Evolutionary conservation across 768 basidiomycete species (phyloP).

Genomic region (Pleurotus giganteus): DNA sequence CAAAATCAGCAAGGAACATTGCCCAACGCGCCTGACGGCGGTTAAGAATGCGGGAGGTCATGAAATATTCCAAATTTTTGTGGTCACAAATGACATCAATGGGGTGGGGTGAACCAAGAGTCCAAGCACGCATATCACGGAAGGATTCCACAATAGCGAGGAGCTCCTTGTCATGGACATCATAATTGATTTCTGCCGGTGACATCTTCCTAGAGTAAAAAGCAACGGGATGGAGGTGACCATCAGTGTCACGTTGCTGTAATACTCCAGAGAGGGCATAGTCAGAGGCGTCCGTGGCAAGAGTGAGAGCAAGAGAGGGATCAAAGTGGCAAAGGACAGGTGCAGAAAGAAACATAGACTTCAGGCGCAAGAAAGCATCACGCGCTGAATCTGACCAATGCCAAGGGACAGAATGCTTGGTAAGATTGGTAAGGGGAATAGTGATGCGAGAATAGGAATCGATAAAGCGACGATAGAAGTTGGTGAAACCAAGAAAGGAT

Average conservation of each 20-base stretch:
- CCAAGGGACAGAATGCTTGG: slow-evolving; percentile 18
- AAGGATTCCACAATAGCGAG: slow-evolving; percentile 41
- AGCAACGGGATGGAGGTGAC: slow-evolving; percentile 33
- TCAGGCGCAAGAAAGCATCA: slow-evolving; percentile 24
- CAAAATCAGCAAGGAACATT: slow-evolving; percentile 36
- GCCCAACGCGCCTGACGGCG: slow-evolving; percentile 46
- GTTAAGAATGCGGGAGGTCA: slow-evolving; percentile 34
- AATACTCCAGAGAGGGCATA: slow-evolving; percentile 27
- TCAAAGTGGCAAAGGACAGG: slow-evolving; percentile 22
- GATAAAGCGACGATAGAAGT: slow-evolving; percentile 40
- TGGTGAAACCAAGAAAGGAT: slow-evolving; percentile 34
- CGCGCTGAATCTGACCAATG: slow-evolving; percentile 14
- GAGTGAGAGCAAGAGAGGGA: slow-evolving; percentile 20
- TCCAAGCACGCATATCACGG: slow-evolving; percentile 28
- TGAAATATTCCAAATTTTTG: too few relatives aligned
- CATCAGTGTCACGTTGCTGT: slow-evolving; percentile 19
- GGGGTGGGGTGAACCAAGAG: slow-evolving; percentile 22
- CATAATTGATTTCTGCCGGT: slow-evolving; percentile 29
- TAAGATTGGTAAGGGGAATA: slow-evolving; percentile 27
- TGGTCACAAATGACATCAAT: slow-evolving; percentile 29
- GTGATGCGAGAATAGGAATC: slow-evolving; percentile 26
- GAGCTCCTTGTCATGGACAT: slow-evolving; percentile 52
- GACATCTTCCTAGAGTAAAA: slow-evolving; percentile 31
- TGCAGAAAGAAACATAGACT: slow-evolving; percentile 14
- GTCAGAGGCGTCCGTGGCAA: slow-evolving; percentile 29